Evolutionary conservation across 805 yeast genomes (phyloP).

Genomic region (Cyberlindnera nakhonratchasimensis): DNA sequence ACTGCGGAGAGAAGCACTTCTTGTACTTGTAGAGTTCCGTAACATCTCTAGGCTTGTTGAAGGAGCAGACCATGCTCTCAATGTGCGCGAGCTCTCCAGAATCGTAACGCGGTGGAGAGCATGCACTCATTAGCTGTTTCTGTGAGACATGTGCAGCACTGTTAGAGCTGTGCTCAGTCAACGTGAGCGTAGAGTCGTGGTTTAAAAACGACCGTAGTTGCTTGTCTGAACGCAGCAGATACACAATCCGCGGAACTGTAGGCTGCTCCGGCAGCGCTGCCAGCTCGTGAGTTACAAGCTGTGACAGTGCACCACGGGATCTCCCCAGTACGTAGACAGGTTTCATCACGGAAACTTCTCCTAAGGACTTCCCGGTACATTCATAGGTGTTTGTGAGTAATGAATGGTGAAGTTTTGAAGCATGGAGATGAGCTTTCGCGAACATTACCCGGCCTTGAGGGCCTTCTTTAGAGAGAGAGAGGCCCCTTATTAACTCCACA

Average conservation of each 20-base stretch:
- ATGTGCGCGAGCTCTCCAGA: slow-evolving; percentile 21
- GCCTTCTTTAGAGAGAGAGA: too few species aligned
- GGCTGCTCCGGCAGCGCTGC: slow-evolving; percentile 38
- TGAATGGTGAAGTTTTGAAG: too few species aligned
- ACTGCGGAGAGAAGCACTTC: slow-evolving; percentile 31
- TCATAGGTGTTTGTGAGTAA: too few species aligned
- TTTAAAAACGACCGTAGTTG: slow-evolving; percentile 39
- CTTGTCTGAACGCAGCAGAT: slow-evolving; percentile 41
- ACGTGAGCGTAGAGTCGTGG: slow-evolving; percentile 37
- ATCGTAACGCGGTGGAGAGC: slow-evolving; percentile 25
- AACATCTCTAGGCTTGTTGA: slow-evolving; percentile 16
- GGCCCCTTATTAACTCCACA: too few species aligned
- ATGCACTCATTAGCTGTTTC: slow-evolving; percentile 24
- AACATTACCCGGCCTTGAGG: neutral
- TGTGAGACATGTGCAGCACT: slow-evolving; percentile 5
- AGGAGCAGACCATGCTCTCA: slow-evolving; percentile 20
- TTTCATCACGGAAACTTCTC: neutral
- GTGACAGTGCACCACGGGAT: slow-evolving; percentile 36
- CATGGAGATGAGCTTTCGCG: neutral
- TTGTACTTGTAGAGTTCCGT: slow-evolving; percentile 19
- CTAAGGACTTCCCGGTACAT: neutral
- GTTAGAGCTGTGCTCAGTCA: slow-evolving; percentile 9
- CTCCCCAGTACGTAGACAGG: slow-evolving; percentile 42
- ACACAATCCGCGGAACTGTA: slow-evolving; percentile 36
- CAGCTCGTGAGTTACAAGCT: slow-evolving; percentile 37